A percentile compares a stretch with the other conserved stretches of the same genome.
These are phyloP conservation scores for Diplodia sapinea DNA, from an alignment of 2,329 filamentous ascomycete species.

Conservation along the genomic window DNA sequence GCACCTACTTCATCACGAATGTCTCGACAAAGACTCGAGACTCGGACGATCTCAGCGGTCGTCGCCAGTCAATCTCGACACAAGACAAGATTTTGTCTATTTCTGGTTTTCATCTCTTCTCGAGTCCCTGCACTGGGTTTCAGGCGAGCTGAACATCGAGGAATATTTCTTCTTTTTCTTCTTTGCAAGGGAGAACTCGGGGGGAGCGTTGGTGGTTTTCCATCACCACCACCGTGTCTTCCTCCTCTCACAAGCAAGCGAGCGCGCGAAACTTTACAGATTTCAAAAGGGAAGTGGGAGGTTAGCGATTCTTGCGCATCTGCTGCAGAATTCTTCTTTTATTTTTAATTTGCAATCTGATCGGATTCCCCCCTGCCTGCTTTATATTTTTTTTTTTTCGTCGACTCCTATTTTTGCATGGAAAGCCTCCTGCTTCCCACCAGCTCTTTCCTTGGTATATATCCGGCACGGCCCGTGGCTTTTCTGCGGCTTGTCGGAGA, in stretches of 20 bases:
- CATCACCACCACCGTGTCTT: background rate
- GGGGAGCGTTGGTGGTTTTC: background rate
- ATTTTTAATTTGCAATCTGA: background rate
- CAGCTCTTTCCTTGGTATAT: background rate
- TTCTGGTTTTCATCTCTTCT: background rate
- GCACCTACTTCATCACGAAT: background rate
- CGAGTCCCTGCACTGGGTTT: background rate
- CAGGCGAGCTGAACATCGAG: background rate
- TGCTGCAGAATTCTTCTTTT: background rate
- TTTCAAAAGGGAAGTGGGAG: slow-evolving; percentile 7
- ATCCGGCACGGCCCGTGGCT: background rate
- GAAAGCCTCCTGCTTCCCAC: background rate
- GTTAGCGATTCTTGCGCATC: slow-evolving; percentile 5
- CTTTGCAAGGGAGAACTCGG: background rate
- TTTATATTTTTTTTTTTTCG: background rate
- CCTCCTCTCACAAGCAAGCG: background rate
- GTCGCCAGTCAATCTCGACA: background rate
- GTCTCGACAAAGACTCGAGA: background rate
- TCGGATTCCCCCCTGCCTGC: background rate
- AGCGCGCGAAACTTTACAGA: background rate
- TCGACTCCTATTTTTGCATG: slow-evolving; percentile 1
- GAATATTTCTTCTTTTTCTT: background rate
- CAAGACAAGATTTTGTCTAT: background rate
- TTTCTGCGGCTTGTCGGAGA: background rate
- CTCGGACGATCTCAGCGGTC: background rate